phyloP scores from a whole-genome alignment of 2,329 filamentous ascomycete genomes.

The Didymella keratinophila region DNA sequence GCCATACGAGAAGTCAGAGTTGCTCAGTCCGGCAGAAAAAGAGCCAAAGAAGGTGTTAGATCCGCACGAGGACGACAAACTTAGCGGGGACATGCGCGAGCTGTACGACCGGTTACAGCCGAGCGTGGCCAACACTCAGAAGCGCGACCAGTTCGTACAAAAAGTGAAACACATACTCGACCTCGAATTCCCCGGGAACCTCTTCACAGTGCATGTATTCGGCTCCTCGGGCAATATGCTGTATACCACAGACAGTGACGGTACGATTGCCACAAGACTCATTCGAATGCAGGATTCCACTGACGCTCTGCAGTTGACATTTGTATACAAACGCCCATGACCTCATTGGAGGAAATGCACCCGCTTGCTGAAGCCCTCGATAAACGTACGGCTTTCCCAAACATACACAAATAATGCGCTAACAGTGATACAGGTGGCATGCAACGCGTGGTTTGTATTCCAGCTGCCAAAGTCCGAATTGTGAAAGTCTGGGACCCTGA shows the following conservation, averaged over 20 bases:
- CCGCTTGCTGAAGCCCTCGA: conserved; percentile 86
- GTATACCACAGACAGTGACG: conserved; percentile 95
- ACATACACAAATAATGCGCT: neutral
- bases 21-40: conserved; percentile 75
- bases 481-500: conserved; percentile 99
- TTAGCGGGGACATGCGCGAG: conserved; percentile 84
- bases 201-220: conserved; percentile 92
- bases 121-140: conserved; percentile 77
- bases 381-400: conserved; percentile 66
- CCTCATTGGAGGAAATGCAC: conserved; percentile 87
- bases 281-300: conserved; percentile 5
- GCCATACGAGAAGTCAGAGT: conserved; percentile 87
- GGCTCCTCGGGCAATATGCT: conserved; percentile 97
- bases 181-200: conserved; percentile 86
- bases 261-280: conserved; percentile 59
- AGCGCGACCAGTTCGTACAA: conserved; percentile 76
- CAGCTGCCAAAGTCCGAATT: conserved; percentile 94
- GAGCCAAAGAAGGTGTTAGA: conserved; percentile 65
- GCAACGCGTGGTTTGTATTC: conserved; percentile 94
- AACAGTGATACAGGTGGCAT: conserved; percentile 78
- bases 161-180: conserved; percentile 91
- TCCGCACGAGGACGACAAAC: conserved; percentile 55
- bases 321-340: conserved; percentile 92
- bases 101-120: conserved; percentile 87
- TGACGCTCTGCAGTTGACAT: conserved; percentile 77